These are phyloP conservation scores for Lentinula lateritia DNA, from an alignment of 768 basidiomycete genomes.

Conservation along the genomic window DNA sequence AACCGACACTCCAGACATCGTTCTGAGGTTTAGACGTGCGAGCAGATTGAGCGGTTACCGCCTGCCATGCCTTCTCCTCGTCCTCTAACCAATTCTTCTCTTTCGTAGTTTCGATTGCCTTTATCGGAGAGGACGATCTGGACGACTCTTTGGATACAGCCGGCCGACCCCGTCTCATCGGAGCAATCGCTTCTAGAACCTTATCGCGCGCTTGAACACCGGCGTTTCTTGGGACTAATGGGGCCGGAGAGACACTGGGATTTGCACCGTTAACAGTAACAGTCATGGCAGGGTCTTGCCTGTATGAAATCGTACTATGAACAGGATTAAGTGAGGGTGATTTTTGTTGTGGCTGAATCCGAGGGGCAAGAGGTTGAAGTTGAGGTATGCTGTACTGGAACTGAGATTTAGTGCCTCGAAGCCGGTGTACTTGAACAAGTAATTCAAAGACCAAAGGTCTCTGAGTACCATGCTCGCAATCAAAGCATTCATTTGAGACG, in stretches of 20 bases:
- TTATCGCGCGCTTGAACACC: slow-evolving; percentile 71
- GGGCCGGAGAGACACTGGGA: background rate
- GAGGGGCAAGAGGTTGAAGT: slow-evolving; percentile 41
- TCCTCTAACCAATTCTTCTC: slow-evolving; percentile 30
- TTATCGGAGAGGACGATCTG: slow-evolving; percentile 24
- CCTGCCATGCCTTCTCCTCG: slow-evolving; percentile 46
- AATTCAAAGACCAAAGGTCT: slow-evolving; percentile 88
- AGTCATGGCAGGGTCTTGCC: slow-evolving; percentile 16
- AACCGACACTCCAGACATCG: slow-evolving; percentile 32
- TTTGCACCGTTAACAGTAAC: slow-evolving; percentile 7
- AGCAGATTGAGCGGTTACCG: slow-evolving; percentile 22
- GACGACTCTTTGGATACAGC: slow-evolving; percentile 25
- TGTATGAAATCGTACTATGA: slow-evolving; percentile 24
- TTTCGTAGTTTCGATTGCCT: slow-evolving; percentile 18
- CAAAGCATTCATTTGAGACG: slow-evolving; percentile 71
- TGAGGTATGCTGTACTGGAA: slow-evolving; percentile 61
- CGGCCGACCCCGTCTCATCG: slow-evolving; percentile 72
- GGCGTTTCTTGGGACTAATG: slow-evolving; percentile 32
- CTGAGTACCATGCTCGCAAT: slow-evolving; percentile 84
- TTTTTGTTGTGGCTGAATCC: slow-evolving; percentile 24
- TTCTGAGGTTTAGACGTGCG: slow-evolving; percentile 13
- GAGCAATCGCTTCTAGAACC: slow-evolving; percentile 74
- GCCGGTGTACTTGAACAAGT: slow-evolving; percentile 73
- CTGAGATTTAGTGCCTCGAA: slow-evolving; percentile 82
- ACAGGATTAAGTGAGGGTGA: slow-evolving; percentile 19